phyloP scores from a whole-genome alignment of 768 basidiomycete species.

The Pleurotus sapidus region DNA sequence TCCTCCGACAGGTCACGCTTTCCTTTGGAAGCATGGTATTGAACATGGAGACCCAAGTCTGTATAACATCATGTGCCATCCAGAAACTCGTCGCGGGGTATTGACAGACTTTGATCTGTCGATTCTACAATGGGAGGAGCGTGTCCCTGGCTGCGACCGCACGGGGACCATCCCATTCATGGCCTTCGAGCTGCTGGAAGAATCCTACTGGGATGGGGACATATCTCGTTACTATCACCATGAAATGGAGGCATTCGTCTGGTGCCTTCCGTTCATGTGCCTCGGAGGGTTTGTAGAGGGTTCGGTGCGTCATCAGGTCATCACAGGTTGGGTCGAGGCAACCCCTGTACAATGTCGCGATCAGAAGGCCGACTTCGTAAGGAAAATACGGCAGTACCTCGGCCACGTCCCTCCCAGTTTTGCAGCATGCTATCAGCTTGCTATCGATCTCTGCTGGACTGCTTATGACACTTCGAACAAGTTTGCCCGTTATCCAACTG shows the following conservation, averaged over 20 bases:
- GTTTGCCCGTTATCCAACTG: too few relatives aligned
- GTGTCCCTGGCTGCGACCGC: slow-evolving; percentile 10
- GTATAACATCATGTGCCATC: slow-evolving; percentile 9
- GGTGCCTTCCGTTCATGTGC: slow-evolving; percentile 8
- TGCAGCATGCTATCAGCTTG: background rate
- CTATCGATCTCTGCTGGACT: background rate
- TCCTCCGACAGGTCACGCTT: slow-evolving; percentile 2
- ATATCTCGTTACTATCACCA: slow-evolving; percentile 3
- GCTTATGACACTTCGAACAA: background rate
- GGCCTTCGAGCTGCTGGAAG: slow-evolving; percentile 22
- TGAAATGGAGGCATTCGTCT: slow-evolving; percentile 8
- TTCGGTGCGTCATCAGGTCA: background rate
- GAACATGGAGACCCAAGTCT: slow-evolving; percentile 7
- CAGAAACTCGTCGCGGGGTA: slow-evolving; percentile 1
- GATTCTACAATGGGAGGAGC: background rate
- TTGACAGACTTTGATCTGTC: slow-evolving; percentile 10
- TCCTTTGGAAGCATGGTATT: slow-evolving; percentile 1
- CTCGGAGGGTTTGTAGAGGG: background rate
- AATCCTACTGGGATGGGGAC: background rate
- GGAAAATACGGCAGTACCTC: background rate
- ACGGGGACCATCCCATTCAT: slow-evolving; percentile 27
- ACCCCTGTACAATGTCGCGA: background rate
- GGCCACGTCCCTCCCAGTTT: background rate
- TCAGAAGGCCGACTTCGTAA: background rate
- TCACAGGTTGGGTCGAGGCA: background rate